Base-by-base conservation (phyloP, 1,284 basidiomycete genomes). In the Neonothopanus nambi region DNA sequence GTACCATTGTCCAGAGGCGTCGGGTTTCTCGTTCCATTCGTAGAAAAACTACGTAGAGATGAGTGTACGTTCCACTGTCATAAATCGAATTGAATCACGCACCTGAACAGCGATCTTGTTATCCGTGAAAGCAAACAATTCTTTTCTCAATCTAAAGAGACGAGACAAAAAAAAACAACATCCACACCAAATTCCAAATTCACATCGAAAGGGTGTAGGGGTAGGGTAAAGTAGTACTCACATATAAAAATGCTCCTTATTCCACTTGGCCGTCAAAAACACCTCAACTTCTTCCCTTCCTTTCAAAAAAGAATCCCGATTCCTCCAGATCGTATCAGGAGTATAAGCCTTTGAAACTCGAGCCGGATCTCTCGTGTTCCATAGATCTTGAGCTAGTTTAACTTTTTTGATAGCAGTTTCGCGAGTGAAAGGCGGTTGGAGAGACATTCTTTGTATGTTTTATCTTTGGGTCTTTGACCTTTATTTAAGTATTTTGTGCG, bases 61-160 rank as follows among this genome's bases (percentile, higher is more conserved):
- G 28, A 36, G 30, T 18, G 21, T 11, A 9, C 30, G 48, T 28
- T 12, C n/a, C 39, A 37, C 30, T 38, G 5, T 26, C 21, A 21
- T n/a, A 20, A 3, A 26, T 18, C 3, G n/a, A 38, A 18, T 18
- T 15, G 24, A 21, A 13, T 28, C 53, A 37, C 68, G n/a, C 23
- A 73, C 72, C 61, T 73, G 71, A 26, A 81, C 82, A 12, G 77
- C 82, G 62, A 86, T 84, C 65, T 75, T 79, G 66, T 85, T 78
- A 40, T 78, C 79, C 17, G 67, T 67, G 61, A 80, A 85, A 1
- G 79, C 70, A 56, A 85, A 85, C 18, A 85, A 67, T 62, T 83
- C 80, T 63, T 84, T 84, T 42, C 80, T 52, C 48, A 57, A 45
- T 7, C 42, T 46, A 12, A n/a, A n/a, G n/a, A n/a, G n/a, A n/a